A percentile compares a stretch with the other conserved stretches of the same genome.
Evolutionary conservation across 2,329 filamentous ascomycete species (phyloP).

Genomic region (Epichloe amarillans): DNA sequence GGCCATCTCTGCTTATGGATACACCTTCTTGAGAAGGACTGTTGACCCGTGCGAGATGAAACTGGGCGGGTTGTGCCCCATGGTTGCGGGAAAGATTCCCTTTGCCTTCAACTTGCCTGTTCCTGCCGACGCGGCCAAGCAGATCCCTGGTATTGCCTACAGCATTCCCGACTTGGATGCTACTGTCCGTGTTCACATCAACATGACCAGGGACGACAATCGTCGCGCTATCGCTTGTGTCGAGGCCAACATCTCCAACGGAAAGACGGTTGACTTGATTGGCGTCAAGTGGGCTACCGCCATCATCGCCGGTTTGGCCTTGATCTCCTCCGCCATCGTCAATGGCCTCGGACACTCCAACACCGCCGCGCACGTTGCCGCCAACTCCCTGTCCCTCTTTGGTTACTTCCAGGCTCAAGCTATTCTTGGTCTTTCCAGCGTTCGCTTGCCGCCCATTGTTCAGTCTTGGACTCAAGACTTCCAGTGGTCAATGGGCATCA

Average conservation of each 20-base stretch:
- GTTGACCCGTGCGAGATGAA: slow-evolving; percentile 64
- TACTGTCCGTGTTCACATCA: slow-evolving; percentile 70
- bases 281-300: slow-evolving; percentile 85
- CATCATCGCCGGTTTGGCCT: slow-evolving; percentile 70
- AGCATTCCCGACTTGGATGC: slow-evolving; percentile 85
- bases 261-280: slow-evolving; percentile 78
- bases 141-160: slow-evolving; percentile 76
- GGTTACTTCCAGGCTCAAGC: slow-evolving; percentile 91
- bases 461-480: slow-evolving; percentile 94
- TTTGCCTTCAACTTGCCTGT: slow-evolving; percentile 57
- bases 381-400: slow-evolving; percentile 87
- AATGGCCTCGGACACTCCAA: slow-evolving; percentile 88
- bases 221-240: slow-evolving; percentile 62
- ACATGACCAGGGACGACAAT: slow-evolving; percentile 44
- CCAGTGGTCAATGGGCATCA: slow-evolving; percentile 96
- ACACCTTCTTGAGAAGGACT: slow-evolving; percentile 50
- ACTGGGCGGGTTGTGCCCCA: slow-evolving; percentile 72
- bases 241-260: slow-evolving; percentile 78
- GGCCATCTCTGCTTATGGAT: slow-evolving; percentile 70
- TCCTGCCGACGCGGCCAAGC: slow-evolving; percentile 38
- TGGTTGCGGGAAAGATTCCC: slow-evolving; percentile 72
- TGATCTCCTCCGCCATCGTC: slow-evolving; percentile 75
- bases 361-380: slow-evolving; percentile 85
- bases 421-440: slow-evolving; percentile 72
- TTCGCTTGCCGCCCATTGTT: slow-evolving; percentile 75